phyloP scores from a whole-genome alignment of 371 early-diverging fungal genomes.

The Mucor circinelloides region DNA sequence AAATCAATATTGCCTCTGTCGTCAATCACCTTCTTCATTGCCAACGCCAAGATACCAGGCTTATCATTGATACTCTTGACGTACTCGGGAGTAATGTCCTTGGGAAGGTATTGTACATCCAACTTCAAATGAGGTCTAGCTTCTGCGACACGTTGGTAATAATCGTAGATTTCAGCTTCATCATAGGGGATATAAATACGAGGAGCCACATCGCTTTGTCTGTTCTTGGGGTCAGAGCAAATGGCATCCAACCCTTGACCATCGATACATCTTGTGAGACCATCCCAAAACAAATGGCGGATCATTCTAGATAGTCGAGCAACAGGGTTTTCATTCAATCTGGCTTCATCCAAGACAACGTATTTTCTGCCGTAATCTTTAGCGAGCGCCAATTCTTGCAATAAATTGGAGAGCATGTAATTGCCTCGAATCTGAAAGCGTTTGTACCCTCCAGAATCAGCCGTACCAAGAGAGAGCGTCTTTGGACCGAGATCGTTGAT shows the following conservation, averaged over 20 bases:
- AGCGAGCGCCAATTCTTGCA: constrained; percentile 95
- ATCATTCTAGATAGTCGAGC: constrained; percentile 86
- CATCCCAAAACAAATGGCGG: constrained; percentile 89
- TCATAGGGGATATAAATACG: constrained; percentile 87
- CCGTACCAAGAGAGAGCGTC: constrained; percentile 80
- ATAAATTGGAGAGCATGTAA: constrained; percentile 87
- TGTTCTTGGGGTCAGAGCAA: constrained; percentile 88
- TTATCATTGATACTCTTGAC: constrained; percentile 84
- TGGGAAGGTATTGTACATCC: constrained; percentile 81
- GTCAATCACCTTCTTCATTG: constrained; percentile 60
- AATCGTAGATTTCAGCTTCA: constrained; percentile 74
- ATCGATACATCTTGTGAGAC: constrained; percentile 88
- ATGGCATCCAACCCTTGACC: constrained; percentile 85
- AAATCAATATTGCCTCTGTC: constrained; percentile 51
- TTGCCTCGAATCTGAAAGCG: constrained; percentile 88
- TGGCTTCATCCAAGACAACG: constrained; percentile 79
- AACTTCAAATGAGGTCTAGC: constrained; percentile 69
- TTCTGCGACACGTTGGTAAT: constrained; percentile 69
- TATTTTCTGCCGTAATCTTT: constrained; percentile 78
- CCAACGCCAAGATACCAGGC: constrained; percentile 89
- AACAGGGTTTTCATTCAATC: constrained; percentile 90
- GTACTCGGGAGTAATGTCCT: constrained; percentile 83
- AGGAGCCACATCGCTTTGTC: constrained; percentile 63
- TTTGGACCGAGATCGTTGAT: constrained; percentile 90
- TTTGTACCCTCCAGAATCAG: constrained; percentile 78